phyloP scores from a whole-genome alignment of 441 rosid species.

The Gossypium gossypioides region DNA sequence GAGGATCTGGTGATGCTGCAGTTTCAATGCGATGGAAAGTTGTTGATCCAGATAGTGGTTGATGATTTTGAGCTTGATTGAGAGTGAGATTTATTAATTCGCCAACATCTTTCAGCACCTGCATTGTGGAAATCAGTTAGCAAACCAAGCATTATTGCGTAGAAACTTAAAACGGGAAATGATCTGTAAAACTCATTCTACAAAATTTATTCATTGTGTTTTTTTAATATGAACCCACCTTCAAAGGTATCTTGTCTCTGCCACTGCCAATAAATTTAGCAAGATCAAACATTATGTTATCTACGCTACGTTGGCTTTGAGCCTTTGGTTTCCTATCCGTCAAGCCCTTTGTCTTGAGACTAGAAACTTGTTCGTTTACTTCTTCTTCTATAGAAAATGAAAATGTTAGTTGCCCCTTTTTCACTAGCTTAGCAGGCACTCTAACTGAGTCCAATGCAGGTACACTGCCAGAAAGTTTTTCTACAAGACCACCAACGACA shows the following conservation, averaged over 20 bases:
- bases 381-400: slow-evolving; percentile 68
- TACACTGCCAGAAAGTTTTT: slow-evolving; percentile 45
- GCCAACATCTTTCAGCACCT: slow-evolving; percentile 85
- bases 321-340: slow-evolving; percentile 46
- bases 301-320: slow-evolving; percentile 51
- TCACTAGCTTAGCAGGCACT: slow-evolving; percentile 68
- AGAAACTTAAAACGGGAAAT: neutral
- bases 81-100: slow-evolving; percentile 70
- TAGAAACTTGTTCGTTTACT: slow-evolving; percentile 30
- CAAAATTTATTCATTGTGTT: neutral
- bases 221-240: slow-evolving; percentile 38
- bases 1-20: slow-evolving; percentile 57
- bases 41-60: slow-evolving; percentile 72
- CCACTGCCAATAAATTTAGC: slow-evolving; percentile 72
- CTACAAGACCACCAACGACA: slow-evolving; percentile 64
- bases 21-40: slow-evolving; percentile 71
- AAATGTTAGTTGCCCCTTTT: slow-evolving; percentile 49
- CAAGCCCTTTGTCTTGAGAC: slow-evolving; percentile 37
- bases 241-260: slow-evolving; percentile 73
- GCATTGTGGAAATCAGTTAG: slow-evolving; percentile 17
- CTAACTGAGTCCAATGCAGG: slow-evolving; percentile 50
- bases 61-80: slow-evolving; percentile 59
- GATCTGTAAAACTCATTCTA: neutral
- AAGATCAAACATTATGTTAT: slow-evolving; percentile 65
- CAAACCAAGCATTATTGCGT: slow-evolving; percentile 6